These are phyloP conservation scores for Mucor saturninus DNA, from an alignment of 371 early-diverging fungal genomes.

Conservation along the genomic window DNA sequence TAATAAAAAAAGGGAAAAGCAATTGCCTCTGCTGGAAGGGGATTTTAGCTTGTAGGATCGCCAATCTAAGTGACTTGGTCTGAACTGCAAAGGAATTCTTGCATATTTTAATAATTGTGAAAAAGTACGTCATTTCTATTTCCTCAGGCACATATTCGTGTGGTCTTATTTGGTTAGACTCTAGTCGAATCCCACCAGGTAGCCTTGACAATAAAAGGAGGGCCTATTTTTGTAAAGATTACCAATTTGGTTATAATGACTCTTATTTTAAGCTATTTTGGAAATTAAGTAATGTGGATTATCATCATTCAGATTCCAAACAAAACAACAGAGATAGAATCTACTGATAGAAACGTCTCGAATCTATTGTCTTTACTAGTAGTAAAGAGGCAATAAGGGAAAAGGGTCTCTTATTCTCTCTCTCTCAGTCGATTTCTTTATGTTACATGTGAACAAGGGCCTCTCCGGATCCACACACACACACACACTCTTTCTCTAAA, in stretches of 20 bases:
- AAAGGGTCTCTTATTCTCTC: not conserved
- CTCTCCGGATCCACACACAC: not conserved
- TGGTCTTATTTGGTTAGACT: not conserved
- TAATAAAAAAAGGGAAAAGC: not conserved
- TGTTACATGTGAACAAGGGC: constrained; percentile 1
- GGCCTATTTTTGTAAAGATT: constrained; percentile 2
- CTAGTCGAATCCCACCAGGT: not conserved
- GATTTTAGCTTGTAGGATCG: not conserved
- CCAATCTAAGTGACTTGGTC: not conserved
- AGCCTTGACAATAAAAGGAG: not conserved
- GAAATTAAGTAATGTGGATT: not conserved
- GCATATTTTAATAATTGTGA: constrained; percentile 1
- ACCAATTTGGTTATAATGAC: not conserved
- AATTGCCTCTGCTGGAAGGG: too few species aligned
- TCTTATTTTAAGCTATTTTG: constrained; percentile 1
- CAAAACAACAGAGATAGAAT: not conserved
- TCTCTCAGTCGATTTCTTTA: not conserved
- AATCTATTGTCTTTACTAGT: too few species aligned
- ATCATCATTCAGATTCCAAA: not conserved
- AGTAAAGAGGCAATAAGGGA: not conserved
- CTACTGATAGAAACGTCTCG: not conserved
- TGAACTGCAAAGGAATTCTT: constrained; percentile 1
- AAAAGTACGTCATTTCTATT: constrained; percentile 1
- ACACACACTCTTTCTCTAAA: not conserved
- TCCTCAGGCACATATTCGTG: not conserved